These are phyloP conservation scores for Tolypocladium nubicola DNA, from an alignment of 2,329 filamentous ascomycete species.

Conservation along the genomic window DNA sequence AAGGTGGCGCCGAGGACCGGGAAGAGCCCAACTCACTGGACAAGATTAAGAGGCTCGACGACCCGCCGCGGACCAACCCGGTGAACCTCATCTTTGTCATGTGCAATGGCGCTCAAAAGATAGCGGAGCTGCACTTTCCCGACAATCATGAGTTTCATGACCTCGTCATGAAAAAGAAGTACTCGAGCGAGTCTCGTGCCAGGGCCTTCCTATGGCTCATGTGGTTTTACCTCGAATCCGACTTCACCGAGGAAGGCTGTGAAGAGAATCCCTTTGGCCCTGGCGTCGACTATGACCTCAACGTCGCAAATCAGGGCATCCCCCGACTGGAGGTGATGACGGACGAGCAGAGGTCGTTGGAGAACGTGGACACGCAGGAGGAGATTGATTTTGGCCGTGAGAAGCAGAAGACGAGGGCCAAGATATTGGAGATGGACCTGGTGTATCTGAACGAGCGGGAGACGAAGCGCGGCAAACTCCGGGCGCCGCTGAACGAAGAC, in stretches of 20 bases:
- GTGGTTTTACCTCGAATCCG: constrained; percentile 98
- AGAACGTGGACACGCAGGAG: constrained; percentile 65
- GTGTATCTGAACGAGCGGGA: constrained; percentile 54
- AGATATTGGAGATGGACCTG: constrained; percentile 67
- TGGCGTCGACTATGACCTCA: constrained; percentile 53
- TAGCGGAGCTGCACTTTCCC: constrained; percentile 88
- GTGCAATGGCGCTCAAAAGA: constrained; percentile 77
- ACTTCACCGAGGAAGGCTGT: constrained; percentile 81
- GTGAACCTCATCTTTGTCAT: constrained; percentile 97
- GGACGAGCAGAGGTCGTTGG: constrained; percentile 50
- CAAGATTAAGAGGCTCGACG: constrained; percentile 57
- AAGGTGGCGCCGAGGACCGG: constrained; percentile 87
- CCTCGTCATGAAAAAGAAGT: constrained; percentile 80
- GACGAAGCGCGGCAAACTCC: constrained; percentile 40
- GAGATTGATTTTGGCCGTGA: constrained; percentile 61
- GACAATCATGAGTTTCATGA: constrained; percentile 86
- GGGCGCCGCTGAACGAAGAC: constrained; percentile 34
- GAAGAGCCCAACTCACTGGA: constrained; percentile 74
- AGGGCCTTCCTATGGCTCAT: constrained; percentile 92
- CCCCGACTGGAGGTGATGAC: constrained; percentile 57
- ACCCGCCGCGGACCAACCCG: constrained; percentile 75
- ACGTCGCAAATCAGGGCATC: constrained; percentile 58
- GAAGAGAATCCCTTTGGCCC: constrained; percentile 82
- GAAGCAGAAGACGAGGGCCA: constrained; percentile 64
- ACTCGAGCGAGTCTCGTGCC: constrained; percentile 74